Conservation (phyloP, 108 stramenopile genomes). For the Skeletonema marinoi region DNA sequence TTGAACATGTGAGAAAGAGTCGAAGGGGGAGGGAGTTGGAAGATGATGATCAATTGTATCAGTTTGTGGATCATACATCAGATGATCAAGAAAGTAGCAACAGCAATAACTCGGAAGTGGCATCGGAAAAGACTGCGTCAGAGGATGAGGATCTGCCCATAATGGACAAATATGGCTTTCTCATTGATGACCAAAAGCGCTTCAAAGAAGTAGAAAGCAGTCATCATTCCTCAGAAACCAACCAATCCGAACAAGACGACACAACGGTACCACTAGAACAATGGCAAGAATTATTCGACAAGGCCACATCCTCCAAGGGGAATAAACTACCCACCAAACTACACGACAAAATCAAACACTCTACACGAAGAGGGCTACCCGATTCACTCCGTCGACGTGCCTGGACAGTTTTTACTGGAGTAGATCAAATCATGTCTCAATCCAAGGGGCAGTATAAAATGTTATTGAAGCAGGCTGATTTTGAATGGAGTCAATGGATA, state of each 20-base stretch:
- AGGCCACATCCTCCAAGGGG: background rate
- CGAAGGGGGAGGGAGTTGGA: slow-evolving; percentile 39
- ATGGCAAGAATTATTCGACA: slow-evolving; percentile 40
- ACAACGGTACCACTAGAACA: background rate
- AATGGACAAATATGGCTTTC: slow-evolving; percentile 4
- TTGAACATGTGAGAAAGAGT: background rate
- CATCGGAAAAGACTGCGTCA: too few relatives aligned
- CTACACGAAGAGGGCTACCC: slow-evolving; percentile 32
- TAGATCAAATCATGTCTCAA: slow-evolving; percentile 28
- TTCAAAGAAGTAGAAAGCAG: background rate
- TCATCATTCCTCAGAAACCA: background rate
- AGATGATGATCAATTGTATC: slow-evolving; percentile 62
- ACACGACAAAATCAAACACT: slow-evolving; percentile 30
- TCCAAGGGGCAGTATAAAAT: slow-evolving; percentile 17
- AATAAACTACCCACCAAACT: background rate
- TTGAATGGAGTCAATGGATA: background rate
- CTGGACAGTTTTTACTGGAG: slow-evolving; percentile 39
- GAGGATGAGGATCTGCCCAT: background rate
- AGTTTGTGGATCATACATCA: slow-evolving; percentile 20
- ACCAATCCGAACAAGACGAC: background rate
- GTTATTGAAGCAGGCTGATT: slow-evolving; percentile 13
- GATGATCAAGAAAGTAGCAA: background rate
- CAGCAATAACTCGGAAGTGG: background rate
- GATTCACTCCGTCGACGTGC: slow-evolving; percentile 24
- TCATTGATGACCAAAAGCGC: background rate